Conservation (phyloP, 768 basidiomycete genomes). For the Paxillus rubicundulus region DNA sequence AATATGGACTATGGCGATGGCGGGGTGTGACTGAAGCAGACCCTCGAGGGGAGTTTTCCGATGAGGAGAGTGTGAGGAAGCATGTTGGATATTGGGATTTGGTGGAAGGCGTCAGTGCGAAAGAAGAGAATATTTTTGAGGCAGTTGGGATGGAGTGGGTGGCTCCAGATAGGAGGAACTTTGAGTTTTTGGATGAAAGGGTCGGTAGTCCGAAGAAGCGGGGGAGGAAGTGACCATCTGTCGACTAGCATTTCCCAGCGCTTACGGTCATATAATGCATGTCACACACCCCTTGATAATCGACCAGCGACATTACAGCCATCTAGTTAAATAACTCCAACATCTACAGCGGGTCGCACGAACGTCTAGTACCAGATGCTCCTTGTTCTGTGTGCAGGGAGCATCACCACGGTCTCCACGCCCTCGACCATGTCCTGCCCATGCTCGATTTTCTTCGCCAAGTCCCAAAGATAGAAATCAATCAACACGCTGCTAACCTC, state of each 20-base stretch:
- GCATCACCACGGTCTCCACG: slow-evolving; percentile 50
- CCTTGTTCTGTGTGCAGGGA: slow-evolving; percentile 76
- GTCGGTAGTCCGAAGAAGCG: slow-evolving; percentile 2
- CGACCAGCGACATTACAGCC: slow-evolving; percentile 2
- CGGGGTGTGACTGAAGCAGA: slow-evolving; percentile 6
- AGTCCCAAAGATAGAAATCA: slow-evolving; percentile 90
- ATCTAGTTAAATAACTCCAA: slow-evolving; percentile 4
- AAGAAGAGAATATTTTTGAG: slow-evolving; percentile 25
- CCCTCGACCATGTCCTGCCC: slow-evolving; percentile 61
- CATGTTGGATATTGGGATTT: slow-evolving; percentile 23
- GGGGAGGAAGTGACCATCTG: not conserved
- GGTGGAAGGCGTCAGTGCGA: slow-evolving; percentile 16
- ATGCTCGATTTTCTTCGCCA: slow-evolving; percentile 71
- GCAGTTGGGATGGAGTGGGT: slow-evolving; percentile 28
- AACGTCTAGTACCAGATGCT: slow-evolving; percentile 77
- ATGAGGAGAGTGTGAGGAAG: slow-evolving; percentile 8
- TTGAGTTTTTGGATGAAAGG: slow-evolving; percentile 9
- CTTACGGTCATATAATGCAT: not conserved
- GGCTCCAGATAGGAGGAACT: slow-evolving; percentile 25
- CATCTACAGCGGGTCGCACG: not conserved
- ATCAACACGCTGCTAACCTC: slow-evolving; percentile 73
- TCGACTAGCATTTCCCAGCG: no score
- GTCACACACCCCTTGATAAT: not conserved
- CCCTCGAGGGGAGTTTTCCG: not conserved
- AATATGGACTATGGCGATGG: slow-evolving; percentile 68